These are phyloP conservation scores for Calonectria leucothoes DNA, from an alignment of 2,329 filamentous ascomycete species.

Conservation along the genomic window DNA sequence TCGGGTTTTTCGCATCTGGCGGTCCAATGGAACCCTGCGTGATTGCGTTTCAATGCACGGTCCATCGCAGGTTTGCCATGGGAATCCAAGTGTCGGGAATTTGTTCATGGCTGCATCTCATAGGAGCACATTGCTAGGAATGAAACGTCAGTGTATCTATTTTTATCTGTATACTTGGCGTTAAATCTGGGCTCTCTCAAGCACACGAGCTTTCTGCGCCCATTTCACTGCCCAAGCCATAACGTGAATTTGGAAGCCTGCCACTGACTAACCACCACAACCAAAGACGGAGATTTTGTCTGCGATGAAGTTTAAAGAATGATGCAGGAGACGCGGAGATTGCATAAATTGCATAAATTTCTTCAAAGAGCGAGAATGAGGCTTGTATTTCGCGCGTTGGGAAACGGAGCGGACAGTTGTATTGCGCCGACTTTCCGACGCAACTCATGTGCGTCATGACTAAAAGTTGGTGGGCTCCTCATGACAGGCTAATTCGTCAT, in stretches of 20 bases:
- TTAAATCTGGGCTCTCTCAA: too few species aligned
- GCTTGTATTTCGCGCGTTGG: neutral
- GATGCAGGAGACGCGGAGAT: neutral
- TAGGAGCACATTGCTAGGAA: too few species aligned
- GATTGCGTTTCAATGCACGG: neutral
- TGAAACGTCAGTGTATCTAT: too few species aligned
- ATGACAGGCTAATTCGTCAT: too few species aligned
- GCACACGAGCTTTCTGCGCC: too few species aligned
- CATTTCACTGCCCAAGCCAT: too few species aligned
- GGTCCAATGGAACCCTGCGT: neutral
- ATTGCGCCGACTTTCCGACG: neutral
- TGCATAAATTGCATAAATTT: neutral
- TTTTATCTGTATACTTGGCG: too few species aligned
- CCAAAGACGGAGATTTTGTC: neutral
- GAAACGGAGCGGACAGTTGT: neutral
- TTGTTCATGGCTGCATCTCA: too few species aligned
- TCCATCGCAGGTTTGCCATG: neutral
- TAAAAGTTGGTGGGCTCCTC: neutral
- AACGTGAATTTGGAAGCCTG: too few species aligned
- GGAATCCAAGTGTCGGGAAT: too few species aligned
- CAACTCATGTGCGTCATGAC: neutral
- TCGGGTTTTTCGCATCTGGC: neutral
- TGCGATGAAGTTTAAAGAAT: neutral
- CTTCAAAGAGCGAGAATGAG: neutral
- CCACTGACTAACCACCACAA: too few species aligned